Evolutionary conservation across 2,329 filamentous ascomycete genomes (phyloP), one percentile per base, ranked within the genome.

Genomic region (Microcera coccophila): DNA sequence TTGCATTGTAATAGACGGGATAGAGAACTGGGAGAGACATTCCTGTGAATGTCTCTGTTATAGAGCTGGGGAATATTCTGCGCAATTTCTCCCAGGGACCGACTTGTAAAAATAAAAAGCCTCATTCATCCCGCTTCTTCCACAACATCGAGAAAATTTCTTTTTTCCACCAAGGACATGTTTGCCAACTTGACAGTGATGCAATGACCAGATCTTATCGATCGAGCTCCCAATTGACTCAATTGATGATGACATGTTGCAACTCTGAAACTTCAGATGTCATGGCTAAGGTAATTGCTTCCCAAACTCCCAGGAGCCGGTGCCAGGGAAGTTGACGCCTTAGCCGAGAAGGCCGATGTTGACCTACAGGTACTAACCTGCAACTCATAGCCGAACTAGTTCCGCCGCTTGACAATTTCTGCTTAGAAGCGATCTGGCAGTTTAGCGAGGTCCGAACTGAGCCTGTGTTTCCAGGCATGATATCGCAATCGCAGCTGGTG

Each of bases 61-160:
- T 63, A 60, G 60, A 65, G 55, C 60, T 62, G 60, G 60, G 57
- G 57, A 55, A 58, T n/a, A 58, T 53, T 56, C 59, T 58, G 49
- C 55, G 50, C 58, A 57, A 53, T 59, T 61, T 51, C 60, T 60
- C 55, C 52, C 53, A 50, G 59, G 59, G 62, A 65, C 54, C 53
- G 56, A 63, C 59, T 63, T 68, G 66, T 68, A 68, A 67, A n/a
- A 68, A 66, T 68, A 66, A 67, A 65, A 68, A 66, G 59, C 60
- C 62, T 66, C 63, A 64, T 63, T 64, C 61, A 62, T 64, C 63
- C 62, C 59, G 58, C 51, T 61, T 61, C 58, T 62, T 61, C 57
- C 56, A 57, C 52, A 56, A 45, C 47, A 60, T 45, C 53, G 59
- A 61, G 55, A 58, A 45, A 56, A 57, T 63, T 57, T 51, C 47